Evolutionary conservation across 192 early-diverging fungal genomes (phyloP).

Genomic region (Backusella tarrabulga): DNA sequence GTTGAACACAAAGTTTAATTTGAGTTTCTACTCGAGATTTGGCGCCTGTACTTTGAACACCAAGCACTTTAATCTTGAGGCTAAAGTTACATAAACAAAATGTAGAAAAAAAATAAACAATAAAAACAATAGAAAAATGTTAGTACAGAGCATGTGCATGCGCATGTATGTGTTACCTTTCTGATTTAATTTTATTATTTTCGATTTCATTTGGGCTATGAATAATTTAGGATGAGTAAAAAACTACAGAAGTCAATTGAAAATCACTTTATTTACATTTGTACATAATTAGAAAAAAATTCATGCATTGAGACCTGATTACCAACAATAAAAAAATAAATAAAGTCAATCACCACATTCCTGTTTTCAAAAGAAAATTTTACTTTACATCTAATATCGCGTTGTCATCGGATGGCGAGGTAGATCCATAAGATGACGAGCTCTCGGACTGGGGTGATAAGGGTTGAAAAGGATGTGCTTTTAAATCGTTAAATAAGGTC

Average conservation of each 20-base stretch:
- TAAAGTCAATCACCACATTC: background rate
- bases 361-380: background rate
- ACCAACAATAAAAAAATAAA: background rate
- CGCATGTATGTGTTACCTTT: slow-evolving; percentile 9
- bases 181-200: background rate
- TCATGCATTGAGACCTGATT: background rate
- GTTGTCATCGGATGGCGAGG: background rate
- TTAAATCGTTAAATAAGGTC: background rate
- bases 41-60: slow-evolving; percentile 53
- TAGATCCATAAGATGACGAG: background rate
- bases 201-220: background rate
- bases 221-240: background rate
- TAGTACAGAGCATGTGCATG: background rate
- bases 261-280: slow-evolving; percentile 2
- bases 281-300: slow-evolving; percentile 1
- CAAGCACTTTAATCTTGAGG: slow-evolving; percentile 29
- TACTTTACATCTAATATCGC: background rate
- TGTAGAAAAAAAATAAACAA: background rate
- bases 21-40: slow-evolving; percentile 94
- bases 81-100: slow-evolving; percentile 1
- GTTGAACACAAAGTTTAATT: slow-evolving; percentile 85
- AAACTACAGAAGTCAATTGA: background rate
- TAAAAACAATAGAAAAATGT: background rate
- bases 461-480: background rate
- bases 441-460: background rate